Base-by-base conservation (phyloP, 2,329 filamentous ascomycete species). In the Colletotrichum sublineola region DNA sequence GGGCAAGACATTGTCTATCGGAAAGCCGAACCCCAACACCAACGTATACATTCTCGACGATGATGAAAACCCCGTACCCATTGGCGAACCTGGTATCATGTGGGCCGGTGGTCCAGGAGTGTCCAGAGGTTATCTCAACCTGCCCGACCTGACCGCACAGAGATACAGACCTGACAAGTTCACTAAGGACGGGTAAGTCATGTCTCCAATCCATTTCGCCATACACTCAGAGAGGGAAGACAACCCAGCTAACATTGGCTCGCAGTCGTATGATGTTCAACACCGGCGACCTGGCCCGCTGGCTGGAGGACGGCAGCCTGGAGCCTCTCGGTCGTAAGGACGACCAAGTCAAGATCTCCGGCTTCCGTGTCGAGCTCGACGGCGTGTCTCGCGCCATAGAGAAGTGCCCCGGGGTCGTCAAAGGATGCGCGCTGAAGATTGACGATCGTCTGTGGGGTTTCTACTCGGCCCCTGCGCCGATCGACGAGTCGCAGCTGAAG, bases 351-450 rank as follows among this genome's bases (percentile, higher is more conserved):
- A 91, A 91, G 79, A 84, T 91, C 76, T 50, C 64, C 82, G 84
- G 89, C 9, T 90, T 90, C 77, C 86, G 89, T 33, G 86, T 91
- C 57, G 88, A 91, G 77, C 84, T 91, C 12, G 88, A 90, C 67
- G 87, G 88, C 46, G 85, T 91, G 38, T 84, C 88, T 1, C 79
- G 84, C n/a, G 84, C 85, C 15, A 81, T 88, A 68, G 84, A 84
- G 74, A 81, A 82, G 53, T 84, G 83, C 31, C 81, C 84, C 0
- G 83, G 82, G 2, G 83, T 90, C 40, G 82, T 78, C 64, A 84
- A 84, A 74, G 87, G 85, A 2, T 84, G 84, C 38, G 84, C 84
- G 7, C 78, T 89, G 48, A 77, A 87, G 44, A 81, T 88, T 50
- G 81, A 86, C 60, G 82, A 82, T 8, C 77, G 84, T 24, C 83